Conservation (phyloP, 208 protist species). For the Leishmania amazonensis region DNA sequence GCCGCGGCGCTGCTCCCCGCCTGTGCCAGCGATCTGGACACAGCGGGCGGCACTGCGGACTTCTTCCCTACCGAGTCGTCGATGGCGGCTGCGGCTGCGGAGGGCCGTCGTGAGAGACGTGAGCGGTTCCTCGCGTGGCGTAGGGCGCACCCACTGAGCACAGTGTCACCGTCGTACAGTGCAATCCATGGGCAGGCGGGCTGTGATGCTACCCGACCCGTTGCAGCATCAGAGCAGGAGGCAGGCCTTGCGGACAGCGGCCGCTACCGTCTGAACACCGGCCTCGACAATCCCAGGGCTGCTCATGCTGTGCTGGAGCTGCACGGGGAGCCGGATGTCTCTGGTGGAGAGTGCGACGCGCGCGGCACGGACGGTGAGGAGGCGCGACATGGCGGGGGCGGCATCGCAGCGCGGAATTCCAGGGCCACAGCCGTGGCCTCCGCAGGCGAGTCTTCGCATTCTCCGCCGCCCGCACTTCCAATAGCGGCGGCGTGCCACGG, state of each 20-base stretch:
- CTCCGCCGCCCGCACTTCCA: background rate
- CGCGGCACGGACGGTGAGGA: background rate
- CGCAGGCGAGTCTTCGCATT: background rate
- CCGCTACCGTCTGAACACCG: conserved; percentile 73
- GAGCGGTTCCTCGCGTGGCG: conserved; percentile 71
- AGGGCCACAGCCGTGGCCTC: background rate
- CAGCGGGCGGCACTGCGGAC: background rate
- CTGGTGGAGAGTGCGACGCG: background rate
- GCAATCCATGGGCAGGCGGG: background rate
- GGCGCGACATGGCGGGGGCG: background rate
- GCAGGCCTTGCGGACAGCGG: conserved; percentile 1
- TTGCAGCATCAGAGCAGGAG: background rate
- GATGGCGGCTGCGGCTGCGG: conserved; percentile 10
- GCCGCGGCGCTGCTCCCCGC: background rate
- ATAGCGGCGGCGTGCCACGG: background rate
- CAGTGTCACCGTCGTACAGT: conserved; percentile 11
- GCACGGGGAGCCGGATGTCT: background rate
- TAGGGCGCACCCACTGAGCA: conserved; percentile 28
- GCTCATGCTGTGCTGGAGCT: conserved; percentile 39
- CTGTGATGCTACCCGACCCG: background rate
- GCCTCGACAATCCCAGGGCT: conserved; percentile 55
- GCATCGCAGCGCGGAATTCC: background rate
- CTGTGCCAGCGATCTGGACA: too few species aligned
- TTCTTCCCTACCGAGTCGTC: background rate
- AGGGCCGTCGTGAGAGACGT: conserved; percentile 32